Percentiles rank a stretch among this genome's conserved stretches.
These are phyloP conservation scores for Tilletia setariae DNA, from an alignment of 1,284 basidiomycete genomes.

Conservation along the genomic window DNA sequence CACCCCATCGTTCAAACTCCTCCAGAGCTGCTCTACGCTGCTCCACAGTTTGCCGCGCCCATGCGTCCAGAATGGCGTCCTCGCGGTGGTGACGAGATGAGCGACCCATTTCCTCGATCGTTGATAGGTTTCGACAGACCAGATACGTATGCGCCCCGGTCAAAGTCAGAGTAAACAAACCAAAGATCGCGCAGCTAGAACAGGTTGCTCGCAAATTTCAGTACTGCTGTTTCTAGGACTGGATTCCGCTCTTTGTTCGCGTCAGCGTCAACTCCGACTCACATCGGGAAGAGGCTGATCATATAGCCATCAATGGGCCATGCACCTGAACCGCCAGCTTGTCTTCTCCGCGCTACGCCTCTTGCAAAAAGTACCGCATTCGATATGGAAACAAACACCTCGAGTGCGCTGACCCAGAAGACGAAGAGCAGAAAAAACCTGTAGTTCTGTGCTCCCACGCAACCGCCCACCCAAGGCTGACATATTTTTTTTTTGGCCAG, in stretches of 20 bases:
- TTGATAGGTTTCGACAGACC: constrained; percentile 68
- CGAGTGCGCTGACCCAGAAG: constrained; percentile 63
- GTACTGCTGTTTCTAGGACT: no score
- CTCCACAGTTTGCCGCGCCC: constrained; percentile 16
- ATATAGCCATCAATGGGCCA: constrained; percentile 64
- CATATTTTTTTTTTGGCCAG: no score
- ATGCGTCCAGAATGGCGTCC: constrained; percentile 57
- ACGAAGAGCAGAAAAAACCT: constrained; percentile 75
- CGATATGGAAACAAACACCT: constrained; percentile 63
- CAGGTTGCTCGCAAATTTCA: no score
- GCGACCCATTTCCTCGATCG: constrained; percentile 69
- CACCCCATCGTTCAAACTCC: not conserved
- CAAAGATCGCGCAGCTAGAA: constrained; percentile 67
- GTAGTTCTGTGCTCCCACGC: constrained; percentile 75
- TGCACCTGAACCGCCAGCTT: not conserved
- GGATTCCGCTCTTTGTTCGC: no score
- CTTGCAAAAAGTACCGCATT: constrained; percentile 53
- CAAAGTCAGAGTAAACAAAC: constrained; percentile 67
- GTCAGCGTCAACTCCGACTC: no score
- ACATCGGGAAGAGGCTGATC: constrained; percentile 67
- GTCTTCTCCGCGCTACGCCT: constrained; percentile 35
- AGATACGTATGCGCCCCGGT: constrained; percentile 64
- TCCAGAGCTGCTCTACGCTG: not conserved
- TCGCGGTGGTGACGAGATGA: constrained; percentile 66
- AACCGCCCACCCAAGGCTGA: constrained; percentile 68